A percentile compares a stretch with the other conserved stretches of the same genome.
phyloP scores from a whole-genome alignment of 1,284 basidiomycete species.

The Irpex lacteus region DNA sequence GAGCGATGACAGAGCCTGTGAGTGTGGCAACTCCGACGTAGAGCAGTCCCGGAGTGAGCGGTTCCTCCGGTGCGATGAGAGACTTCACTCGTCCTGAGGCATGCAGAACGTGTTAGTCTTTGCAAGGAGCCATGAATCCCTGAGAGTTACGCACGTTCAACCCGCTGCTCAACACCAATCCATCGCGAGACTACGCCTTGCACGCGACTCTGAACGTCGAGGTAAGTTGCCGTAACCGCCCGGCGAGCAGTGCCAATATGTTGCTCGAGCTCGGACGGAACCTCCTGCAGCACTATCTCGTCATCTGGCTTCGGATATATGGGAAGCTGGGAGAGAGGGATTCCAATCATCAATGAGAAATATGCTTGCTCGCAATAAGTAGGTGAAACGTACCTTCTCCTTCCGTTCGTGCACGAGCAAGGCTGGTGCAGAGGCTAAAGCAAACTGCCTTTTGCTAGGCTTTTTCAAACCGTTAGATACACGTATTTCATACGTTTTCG shows the following conservation, averaged over 20 bases:
- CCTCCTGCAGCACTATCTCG: constrained; percentile 68
- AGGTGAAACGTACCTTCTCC: constrained; percentile 6
- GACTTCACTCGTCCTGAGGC: constrained; percentile 74
- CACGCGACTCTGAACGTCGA: constrained; percentile 58
- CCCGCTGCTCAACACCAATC: constrained; percentile 79
- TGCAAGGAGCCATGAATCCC: neutral
- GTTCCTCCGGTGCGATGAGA: constrained; percentile 75
- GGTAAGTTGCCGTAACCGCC: constrained; percentile 50
- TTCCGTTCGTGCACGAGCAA: constrained; percentile 9
- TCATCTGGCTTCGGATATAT: constrained; percentile 69
- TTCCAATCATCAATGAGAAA: neutral
- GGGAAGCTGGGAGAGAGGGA: constrained; percentile 51
- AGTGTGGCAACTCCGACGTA: constrained; percentile 89
- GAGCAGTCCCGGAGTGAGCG: constrained; percentile 81
- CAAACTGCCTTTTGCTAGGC: constrained; percentile 3
- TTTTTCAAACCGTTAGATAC: neutral
- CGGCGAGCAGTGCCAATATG: constrained; percentile 69
- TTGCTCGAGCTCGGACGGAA: constrained; percentile 67
- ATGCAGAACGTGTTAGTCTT: too few species aligned
- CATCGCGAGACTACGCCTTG: constrained; percentile 72
- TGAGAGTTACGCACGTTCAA: constrained; percentile 67
- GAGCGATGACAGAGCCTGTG: constrained; percentile 81
- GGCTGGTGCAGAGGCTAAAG: constrained; percentile 2
- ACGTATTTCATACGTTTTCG: neutral
- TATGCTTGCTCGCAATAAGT: neutral